Evolutionary conservation across 495 filamentous ascomycete species (phyloP).

Genomic region (Talaromyces proteolyticus): DNA sequence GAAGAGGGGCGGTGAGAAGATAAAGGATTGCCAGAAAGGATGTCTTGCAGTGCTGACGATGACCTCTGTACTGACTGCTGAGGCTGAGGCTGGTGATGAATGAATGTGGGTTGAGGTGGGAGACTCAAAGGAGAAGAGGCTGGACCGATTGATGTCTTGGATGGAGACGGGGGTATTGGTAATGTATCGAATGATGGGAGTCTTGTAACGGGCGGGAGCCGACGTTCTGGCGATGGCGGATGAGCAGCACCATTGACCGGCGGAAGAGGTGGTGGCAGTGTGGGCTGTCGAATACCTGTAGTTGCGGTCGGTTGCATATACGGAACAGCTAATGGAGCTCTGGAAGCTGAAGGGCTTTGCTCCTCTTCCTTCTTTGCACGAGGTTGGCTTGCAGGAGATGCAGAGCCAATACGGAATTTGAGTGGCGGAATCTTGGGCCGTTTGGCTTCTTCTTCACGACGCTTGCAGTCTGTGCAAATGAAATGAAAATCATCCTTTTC

Average conservation of each 20-base stretch:
- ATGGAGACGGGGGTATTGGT: constrained; percentile 31
- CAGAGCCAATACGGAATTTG: constrained; percentile 55
- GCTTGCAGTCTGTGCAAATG: constrained; percentile 72
- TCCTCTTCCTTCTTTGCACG: constrained; percentile 8
- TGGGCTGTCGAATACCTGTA: not conserved
- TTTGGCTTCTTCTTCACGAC: constrained; percentile 56
- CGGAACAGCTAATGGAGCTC: not conserved
- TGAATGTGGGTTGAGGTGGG: constrained; percentile 17
- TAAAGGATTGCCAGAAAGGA: constrained; percentile 22
- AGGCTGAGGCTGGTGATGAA: constrained; percentile 23
- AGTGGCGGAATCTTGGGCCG: constrained; percentile 66
- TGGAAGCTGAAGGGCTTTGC: constrained; percentile 1
- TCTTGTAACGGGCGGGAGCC: constrained; percentile 20
- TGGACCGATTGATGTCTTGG: constrained; percentile 25
- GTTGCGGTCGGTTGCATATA: not conserved
- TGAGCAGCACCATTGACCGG: no score
- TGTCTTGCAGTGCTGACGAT: constrained; percentile 22
- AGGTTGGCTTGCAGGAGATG: constrained; percentile 30
- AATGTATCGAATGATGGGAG: constrained; percentile 25
- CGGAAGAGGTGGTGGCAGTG: no score
- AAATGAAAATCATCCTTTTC: constrained; percentile 87
- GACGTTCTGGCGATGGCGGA: constrained; percentile 29
- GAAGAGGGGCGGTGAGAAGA: constrained; percentile 36
- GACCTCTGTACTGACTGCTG: constrained; percentile 22
- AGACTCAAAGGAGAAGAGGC: constrained; percentile 17